These are phyloP conservation scores for Pythium dissimile DNA, from an alignment of 352 stramenopile species.

Conservation along the genomic window DNA sequence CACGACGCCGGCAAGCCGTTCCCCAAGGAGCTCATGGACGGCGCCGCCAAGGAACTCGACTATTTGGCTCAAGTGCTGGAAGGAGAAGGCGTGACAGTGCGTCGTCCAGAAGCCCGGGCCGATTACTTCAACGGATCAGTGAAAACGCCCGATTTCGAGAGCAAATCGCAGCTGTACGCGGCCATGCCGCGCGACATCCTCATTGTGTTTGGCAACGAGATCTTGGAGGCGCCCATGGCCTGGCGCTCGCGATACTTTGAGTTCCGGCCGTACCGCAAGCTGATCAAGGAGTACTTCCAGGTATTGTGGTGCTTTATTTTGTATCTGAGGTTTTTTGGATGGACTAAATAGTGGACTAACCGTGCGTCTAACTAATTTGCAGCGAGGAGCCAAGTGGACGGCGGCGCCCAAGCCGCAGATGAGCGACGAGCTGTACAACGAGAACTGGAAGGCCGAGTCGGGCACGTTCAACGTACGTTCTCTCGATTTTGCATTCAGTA, in stretches of 20 bases:
- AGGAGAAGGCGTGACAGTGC: constrained; percentile 80
- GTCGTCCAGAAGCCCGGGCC: constrained; percentile 58
- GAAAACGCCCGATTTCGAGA: constrained; percentile 86
- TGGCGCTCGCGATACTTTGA: constrained; percentile 90
- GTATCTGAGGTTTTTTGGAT: no score
- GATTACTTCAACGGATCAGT: constrained; percentile 73
- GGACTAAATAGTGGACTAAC: not conserved
- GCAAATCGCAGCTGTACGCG: constrained; percentile 79
- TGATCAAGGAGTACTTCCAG: constrained; percentile 91
- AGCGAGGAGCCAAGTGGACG: constrained; percentile 85
- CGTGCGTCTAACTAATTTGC: not conserved
- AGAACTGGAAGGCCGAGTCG: constrained; percentile 76
- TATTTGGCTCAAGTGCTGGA: constrained; percentile 84
- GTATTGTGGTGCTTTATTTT: not conserved
- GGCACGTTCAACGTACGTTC: constrained; percentile 68
- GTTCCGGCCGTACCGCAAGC: constrained; percentile 83
- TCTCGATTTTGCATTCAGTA: not conserved
- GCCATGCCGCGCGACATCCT: constrained; percentile 88
- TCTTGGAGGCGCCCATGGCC: constrained; percentile 87
- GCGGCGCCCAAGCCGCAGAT: constrained; percentile 88
- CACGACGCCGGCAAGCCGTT: constrained; percentile 75
- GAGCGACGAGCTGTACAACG: constrained; percentile 88
- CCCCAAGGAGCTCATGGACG: constrained; percentile 70
- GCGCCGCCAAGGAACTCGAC: constrained; percentile 78
- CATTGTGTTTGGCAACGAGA: constrained; percentile 89